phyloP scores from a whole-genome alignment of 352 stramenopile species.

The Globisporangium carolinianum region DNA sequence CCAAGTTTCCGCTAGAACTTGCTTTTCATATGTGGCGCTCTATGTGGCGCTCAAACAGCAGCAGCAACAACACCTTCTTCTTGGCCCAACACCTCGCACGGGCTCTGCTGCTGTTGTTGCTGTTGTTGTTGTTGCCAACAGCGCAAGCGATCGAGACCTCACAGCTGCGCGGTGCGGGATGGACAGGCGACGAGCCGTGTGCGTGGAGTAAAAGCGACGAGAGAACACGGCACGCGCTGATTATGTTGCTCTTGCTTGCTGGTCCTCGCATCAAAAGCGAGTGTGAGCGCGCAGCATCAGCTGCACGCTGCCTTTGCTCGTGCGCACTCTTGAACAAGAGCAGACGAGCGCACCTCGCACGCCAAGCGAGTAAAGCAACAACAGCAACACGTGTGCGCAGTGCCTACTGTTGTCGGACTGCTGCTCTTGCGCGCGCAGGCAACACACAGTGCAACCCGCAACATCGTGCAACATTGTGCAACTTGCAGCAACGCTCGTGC shows the following conservation, averaged over 20 bases:
- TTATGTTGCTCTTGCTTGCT: neutral
- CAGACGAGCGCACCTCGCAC: conserved; percentile 8
- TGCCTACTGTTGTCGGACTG: no score
- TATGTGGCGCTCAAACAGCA: neutral
- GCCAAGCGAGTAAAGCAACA: neutral
- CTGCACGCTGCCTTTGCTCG: neutral
- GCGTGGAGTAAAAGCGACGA: neutral
- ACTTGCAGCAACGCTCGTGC: no score
- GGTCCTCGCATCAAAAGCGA: no score
- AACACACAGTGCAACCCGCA: no score
- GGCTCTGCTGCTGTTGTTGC: neutral
- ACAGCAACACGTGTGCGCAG: no score
- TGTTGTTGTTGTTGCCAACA: neutral
- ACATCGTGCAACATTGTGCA: no score
- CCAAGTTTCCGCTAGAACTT: neutral
- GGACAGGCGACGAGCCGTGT: neutral
- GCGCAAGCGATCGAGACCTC: neutral
- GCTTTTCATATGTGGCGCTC: neutral
- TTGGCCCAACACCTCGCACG: neutral
- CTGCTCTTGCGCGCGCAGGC: no score
- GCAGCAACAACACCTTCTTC: no score
- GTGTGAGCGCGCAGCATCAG: no score
- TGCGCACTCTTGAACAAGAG: conserved; percentile 9
- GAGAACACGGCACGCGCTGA: neutral
- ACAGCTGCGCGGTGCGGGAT: neutral